Evolutionary conservation across 768 basidiomycete genomes (phyloP).

Genomic region (Collybia nuda): DNA sequence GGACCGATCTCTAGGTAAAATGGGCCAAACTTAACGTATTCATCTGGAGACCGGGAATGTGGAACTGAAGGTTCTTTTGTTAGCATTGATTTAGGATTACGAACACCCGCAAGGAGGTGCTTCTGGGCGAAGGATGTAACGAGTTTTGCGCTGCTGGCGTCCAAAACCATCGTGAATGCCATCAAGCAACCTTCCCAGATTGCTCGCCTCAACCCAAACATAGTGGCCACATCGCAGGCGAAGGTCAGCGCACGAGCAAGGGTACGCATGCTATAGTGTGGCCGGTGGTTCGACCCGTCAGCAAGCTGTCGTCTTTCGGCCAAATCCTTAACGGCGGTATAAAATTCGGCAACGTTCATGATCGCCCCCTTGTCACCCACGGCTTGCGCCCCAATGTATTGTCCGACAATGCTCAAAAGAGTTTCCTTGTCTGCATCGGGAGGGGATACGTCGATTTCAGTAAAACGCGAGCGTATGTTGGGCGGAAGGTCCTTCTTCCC

Average conservation of each 20-base stretch:
- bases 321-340: constrained; percentile 74
- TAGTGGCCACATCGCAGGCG: constrained; percentile 74
- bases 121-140: constrained; percentile 73
- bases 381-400: constrained; percentile 84
- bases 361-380: constrained; percentile 85
- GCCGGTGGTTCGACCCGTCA: constrained; percentile 89
- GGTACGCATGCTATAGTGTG: constrained; percentile 98
- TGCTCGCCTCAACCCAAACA: constrained; percentile 80
- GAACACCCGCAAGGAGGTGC: constrained; percentile 75
- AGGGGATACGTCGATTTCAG: constrained; percentile 92
- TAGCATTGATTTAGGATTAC: constrained; percentile 77
- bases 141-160: constrained; percentile 62
- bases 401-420: constrained; percentile 78
- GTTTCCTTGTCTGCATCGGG: constrained; percentile 93
- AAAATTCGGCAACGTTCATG: constrained; percentile 92
- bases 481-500: constrained; percentile 97
- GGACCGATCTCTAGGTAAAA: constrained; percentile 88
- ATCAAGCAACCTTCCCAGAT: constrained; percentile 97
- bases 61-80: constrained; percentile 64
- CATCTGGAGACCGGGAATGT: constrained; percentile 40
- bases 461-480: constrained; percentile 88
- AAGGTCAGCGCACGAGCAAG: constrained; percentile 89
- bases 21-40: constrained; percentile 83
- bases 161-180: constrained; percentile 96
- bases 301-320: constrained; percentile 77